Evolutionary conservation across 2,329 filamentous ascomycete genomes (phyloP), one percentile per base, ranked within the genome.

Genomic region (Neodidymelliopsis sp.): DNA sequence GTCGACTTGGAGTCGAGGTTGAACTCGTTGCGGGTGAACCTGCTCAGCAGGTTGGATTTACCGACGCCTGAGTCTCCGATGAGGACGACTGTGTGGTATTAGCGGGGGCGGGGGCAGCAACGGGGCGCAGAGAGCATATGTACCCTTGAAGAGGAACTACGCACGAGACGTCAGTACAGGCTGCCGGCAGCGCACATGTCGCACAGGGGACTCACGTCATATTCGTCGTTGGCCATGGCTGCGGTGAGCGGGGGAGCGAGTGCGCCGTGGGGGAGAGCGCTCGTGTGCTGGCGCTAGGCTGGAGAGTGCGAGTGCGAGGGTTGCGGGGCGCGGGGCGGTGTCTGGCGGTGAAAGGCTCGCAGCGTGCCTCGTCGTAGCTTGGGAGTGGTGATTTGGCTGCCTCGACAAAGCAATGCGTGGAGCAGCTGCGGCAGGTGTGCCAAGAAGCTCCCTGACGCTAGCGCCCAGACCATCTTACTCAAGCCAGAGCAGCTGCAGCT

Each of bases 11-110:
- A 96, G 80, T 99, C 94, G 63, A 97, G 85, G 80, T 97, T 97
- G 88, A 99, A 99, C 80, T 99, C 94, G 78, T 99, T 97, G 75
- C 94, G 91, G 68, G 94, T 97, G 85, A 99, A 99, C 79, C 95
- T 90, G 80, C 92, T 97, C 80, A 99, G 84, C 69, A 99, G 90
- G 81, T 99, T 99, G 82, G 94, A 99, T 84, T 99, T 99, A 82
- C 94, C 94, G 79, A 99, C 94, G 70, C 94, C 94, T 65, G 92
- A 97, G 81, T 99, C 94, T 85, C 94, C 94, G 75, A 99, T 99
- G 77, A 99, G 83, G 75, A 99, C 94, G 74, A 97, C 93, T 96
- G 72, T 56, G 57, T 59, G 53, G 55, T 54, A 55, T 70, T 64
- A 71, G 68, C 59, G 67, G 65, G 34, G 62, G 37, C 37, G 38